Conservation (phyloP, 2,329 filamentous ascomycete species). For the Colletotrichum nymphaeae region DNA sequence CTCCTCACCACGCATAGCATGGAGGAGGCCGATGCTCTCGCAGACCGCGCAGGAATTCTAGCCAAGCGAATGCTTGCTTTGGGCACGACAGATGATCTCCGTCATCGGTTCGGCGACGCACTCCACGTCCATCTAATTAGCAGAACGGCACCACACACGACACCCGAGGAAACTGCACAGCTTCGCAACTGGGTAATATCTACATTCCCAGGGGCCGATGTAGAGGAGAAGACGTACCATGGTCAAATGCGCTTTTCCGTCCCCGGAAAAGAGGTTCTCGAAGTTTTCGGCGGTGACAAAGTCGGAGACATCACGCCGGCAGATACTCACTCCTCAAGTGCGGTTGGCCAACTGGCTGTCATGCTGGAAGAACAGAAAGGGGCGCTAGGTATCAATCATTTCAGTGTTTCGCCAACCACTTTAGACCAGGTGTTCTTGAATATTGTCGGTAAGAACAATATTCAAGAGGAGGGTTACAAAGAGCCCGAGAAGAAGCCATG, state of each 20-base stretch:
- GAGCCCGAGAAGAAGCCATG: slow-evolving; percentile 41
- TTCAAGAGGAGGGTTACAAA: slow-evolving; percentile 77
- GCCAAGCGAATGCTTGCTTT: slow-evolving; percentile 87
- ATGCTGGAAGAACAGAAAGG: slow-evolving; percentile 78
- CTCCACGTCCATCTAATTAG: slow-evolving; percentile 87
- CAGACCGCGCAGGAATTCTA: slow-evolving; percentile 86
- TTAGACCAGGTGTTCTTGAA: slow-evolving; percentile 91
- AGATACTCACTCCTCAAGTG: slow-evolving; percentile 52
- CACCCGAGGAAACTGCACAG: slow-evolving; percentile 72
- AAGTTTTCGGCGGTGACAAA: slow-evolving; percentile 35
- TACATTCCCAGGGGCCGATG: slow-evolving; percentile 71
- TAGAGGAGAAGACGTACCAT: slow-evolving; percentile 83
- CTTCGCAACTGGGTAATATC: slow-evolving; percentile 74
- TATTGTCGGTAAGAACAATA: slow-evolving; percentile 84
- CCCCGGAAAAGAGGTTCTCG: slow-evolving; percentile 58
- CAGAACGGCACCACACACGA: slow-evolving; percentile 78
- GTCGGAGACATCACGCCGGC: slow-evolving; percentile 40
- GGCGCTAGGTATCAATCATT: slow-evolving; percentile 81
- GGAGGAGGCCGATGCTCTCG: slow-evolving; percentile 94
- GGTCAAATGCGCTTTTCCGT: slow-evolving; percentile 90
- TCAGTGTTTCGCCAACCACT: slow-evolving; percentile 87
- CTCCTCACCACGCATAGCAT: slow-evolving; percentile 93
- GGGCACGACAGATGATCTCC: slow-evolving; percentile 78
- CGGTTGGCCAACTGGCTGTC: slow-evolving; percentile 77
- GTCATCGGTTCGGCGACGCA: slow-evolving; percentile 80